Evolutionary conservation across 1,284 basidiomycete genomes (phyloP).

Genomic region (Hortiboletus rubellus): DNA sequence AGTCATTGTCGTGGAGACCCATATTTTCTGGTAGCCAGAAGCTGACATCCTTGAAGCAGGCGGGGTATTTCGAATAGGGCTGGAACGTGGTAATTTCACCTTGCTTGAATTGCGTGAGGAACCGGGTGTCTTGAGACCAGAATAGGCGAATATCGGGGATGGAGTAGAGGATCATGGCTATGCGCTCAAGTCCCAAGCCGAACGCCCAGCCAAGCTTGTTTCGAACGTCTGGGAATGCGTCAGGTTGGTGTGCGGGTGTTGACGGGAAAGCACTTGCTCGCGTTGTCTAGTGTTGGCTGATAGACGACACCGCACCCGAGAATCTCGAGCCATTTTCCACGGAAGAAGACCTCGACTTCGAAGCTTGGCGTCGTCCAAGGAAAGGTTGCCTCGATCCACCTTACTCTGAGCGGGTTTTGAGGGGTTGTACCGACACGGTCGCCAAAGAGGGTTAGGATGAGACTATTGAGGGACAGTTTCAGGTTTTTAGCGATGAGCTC

Average conservation of each 20-base stretch:
- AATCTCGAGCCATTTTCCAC: slow-evolving; percentile 97
- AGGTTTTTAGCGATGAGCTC: slow-evolving; percentile 80
- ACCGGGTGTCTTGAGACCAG: slow-evolving; percentile 91
- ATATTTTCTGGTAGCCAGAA: slow-evolving; percentile 75
- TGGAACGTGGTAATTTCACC: slow-evolving; percentile 81
- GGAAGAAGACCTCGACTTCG: slow-evolving; percentile 97
- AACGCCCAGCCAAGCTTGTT: slow-evolving; percentile 97
- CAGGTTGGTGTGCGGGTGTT: background rate
- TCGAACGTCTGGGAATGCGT: slow-evolving; percentile 57
- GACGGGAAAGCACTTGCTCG: slow-evolving; percentile 57
- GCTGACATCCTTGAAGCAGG: slow-evolving; percentile 87
- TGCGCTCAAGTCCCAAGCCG: slow-evolving; percentile 94
- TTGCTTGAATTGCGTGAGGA: slow-evolving; percentile 81
- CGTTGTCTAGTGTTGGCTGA: slow-evolving; percentile 84
- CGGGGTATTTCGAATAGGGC: slow-evolving; percentile 88
- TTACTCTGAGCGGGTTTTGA: slow-evolving; percentile 74
- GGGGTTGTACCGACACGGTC: slow-evolving; percentile 47
- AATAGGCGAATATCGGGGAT: slow-evolving; percentile 99
- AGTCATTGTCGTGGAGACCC: slow-evolving; percentile 90
- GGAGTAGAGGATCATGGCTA: slow-evolving; percentile 97
- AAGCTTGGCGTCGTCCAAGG: slow-evolving; percentile 98
- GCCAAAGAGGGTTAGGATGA: slow-evolving; percentile 86
- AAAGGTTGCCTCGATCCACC: slow-evolving; percentile 99
- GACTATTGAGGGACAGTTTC: slow-evolving; percentile 88
- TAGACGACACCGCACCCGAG: slow-evolving; percentile 92